These are phyloP conservation scores for Hirschfeldia incana DNA, from an alignment of 345 rosid genomes.

Conservation along the genomic window DNA sequence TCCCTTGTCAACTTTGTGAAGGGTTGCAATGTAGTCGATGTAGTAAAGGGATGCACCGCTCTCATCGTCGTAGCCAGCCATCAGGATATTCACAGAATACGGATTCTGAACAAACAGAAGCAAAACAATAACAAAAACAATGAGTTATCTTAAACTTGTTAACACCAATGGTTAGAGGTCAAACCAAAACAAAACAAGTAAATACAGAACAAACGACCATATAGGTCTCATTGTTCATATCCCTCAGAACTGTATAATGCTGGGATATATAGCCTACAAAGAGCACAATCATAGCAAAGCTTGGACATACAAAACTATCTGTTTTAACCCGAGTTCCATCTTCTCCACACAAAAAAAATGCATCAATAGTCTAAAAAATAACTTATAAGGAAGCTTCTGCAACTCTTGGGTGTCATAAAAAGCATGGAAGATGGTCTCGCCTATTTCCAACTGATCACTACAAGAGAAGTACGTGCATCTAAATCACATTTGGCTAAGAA, in stretches of 20 bases:
- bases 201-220: background rate
- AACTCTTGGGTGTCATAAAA: background rate
- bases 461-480: background rate
- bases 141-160: background rate
- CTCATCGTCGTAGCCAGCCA: constrained; percentile 92
- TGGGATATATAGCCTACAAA: background rate
- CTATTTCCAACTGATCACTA: background rate
- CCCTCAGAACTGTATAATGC: background rate
- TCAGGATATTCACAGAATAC: constrained; percentile 76
- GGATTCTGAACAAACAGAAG: constrained; percentile 60
- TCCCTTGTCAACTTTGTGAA: constrained; percentile 95
- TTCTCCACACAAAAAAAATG: background rate
- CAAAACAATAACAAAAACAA: background rate
- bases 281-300: background rate
- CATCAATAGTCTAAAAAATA: background rate
- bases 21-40: constrained; percentile 94
- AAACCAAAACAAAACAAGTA: background rate
- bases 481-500: background rate
- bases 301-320: background rate
- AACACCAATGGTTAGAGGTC: background rate
- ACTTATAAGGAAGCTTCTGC: background rate
- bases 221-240: background rate
- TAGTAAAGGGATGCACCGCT: constrained; percentile 92
- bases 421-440: background rate
- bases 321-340: background rate